Evolutionary conservation across 2,329 filamentous ascomycete species (phyloP).

Genomic region (Diaporthe capsici): DNA sequence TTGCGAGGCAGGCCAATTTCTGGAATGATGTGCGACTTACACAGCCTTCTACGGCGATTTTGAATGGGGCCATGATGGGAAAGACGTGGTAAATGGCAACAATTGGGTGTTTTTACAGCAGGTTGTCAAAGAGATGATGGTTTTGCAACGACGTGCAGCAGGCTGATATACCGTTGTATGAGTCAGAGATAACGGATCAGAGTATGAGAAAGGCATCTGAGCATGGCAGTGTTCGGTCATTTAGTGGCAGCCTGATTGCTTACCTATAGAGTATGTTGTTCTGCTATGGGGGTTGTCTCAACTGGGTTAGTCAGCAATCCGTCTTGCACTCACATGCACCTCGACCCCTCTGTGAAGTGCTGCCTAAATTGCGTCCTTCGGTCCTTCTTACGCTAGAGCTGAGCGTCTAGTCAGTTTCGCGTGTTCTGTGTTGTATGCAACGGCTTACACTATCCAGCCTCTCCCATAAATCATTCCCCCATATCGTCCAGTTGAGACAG

Average conservation of each 20-base stretch:
- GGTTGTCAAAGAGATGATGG: background rate
- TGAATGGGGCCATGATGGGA: background rate
- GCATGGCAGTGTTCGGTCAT: background rate
- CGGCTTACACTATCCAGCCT: background rate
- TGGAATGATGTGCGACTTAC: background rate
- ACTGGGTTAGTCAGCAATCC: too few relatives aligned
- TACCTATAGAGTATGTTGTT: background rate
- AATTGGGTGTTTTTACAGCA: background rate
- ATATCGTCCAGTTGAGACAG: background rate
- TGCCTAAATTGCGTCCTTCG: background rate
- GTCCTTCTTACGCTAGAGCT: background rate
- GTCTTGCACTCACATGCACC: too few relatives aligned
- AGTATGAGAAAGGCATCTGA: background rate
- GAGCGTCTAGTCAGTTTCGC: background rate
- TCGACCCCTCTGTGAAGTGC: background rate
- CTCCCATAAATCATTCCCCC: background rate
- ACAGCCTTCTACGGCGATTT: conserved; percentile 18
- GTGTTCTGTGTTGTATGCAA: background rate
- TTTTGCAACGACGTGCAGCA: background rate
- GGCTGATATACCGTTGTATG: too few relatives aligned
- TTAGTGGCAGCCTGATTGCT: background rate
- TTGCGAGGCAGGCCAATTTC: background rate
- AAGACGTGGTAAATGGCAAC: background rate
- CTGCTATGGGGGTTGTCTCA: too few relatives aligned
- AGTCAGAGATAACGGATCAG: background rate